Conservation (phyloP, 2,329 filamentous ascomycete species). For the Monosporascus sp. region DNA sequence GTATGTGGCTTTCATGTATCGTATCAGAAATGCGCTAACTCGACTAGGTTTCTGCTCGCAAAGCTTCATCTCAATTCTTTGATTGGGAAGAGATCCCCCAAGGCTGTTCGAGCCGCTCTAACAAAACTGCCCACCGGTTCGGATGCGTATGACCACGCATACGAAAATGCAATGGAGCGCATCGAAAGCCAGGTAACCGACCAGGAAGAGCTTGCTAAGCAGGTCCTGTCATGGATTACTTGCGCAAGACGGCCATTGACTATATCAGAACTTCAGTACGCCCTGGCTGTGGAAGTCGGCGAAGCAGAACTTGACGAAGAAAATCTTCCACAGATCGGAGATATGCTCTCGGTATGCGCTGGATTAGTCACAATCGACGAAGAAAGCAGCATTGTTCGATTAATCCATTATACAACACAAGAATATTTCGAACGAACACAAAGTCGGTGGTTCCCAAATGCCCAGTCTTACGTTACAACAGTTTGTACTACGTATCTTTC, state of each 20-base stretch:
- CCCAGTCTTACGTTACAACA: slow-evolving; percentile 19
- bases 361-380: slow-evolving; percentile 37
- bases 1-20: too few species aligned
- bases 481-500: slow-evolving; percentile 31
- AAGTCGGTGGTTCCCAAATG: slow-evolving; percentile 25
- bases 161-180: slow-evolving; percentile 34
- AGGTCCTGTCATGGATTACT: slow-evolving; percentile 35
- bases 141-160: slow-evolving; percentile 31
- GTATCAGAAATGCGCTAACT: slow-evolving; percentile 1
- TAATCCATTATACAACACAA: slow-evolving; percentile 41
- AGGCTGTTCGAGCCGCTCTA: slow-evolving; percentile 27
- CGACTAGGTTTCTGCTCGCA: slow-evolving; percentile 33
- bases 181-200: slow-evolving; percentile 32
- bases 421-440: slow-evolving; percentile 31
- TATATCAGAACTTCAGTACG: slow-evolving; percentile 33
- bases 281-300: slow-evolving; percentile 31
- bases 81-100: slow-evolving; percentile 22
- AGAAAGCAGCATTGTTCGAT: slow-evolving; percentile 30
- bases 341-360: slow-evolving; percentile 32
- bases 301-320: slow-evolving; percentile 26
- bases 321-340: slow-evolving; percentile 26
- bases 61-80: slow-evolving; percentile 31
- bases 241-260: slow-evolving; percentile 29
- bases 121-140: slow-evolving; percentile 22
- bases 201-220: slow-evolving; percentile 29